Conservation (phyloP, 768 basidiomycete genomes). For the Phanerodontia chrysosporium region DNA sequence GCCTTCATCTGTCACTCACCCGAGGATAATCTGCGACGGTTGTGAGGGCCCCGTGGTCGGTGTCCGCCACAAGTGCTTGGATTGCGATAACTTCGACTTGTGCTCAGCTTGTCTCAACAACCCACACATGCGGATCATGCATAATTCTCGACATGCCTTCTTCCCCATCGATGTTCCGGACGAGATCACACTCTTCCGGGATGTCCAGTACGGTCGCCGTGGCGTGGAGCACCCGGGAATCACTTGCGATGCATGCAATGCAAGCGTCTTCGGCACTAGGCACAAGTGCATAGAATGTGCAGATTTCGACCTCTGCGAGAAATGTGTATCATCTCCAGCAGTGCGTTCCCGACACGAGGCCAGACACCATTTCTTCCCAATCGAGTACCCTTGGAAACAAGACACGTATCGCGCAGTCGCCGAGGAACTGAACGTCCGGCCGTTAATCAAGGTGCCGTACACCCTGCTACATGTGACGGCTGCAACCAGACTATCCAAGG, state of each 20-base stretch:
- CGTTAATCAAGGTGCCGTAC: not conserved
- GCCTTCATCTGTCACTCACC: slow-evolving; percentile 31
- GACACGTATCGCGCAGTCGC: not conserved
- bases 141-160: slow-evolving; percentile 11
- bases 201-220: not conserved
- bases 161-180: slow-evolving; percentile 11
- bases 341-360: not conserved
- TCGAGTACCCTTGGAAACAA: not conserved
- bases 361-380: slow-evolving; percentile 4
- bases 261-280: slow-evolving; percentile 56
- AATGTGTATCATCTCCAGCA: slow-evolving; percentile 41
- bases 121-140: slow-evolving; percentile 12
- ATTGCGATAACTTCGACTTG: slow-evolving; percentile 46
- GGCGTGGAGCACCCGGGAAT: slow-evolving; percentile 24
- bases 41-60: slow-evolving; percentile 60
- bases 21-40: slow-evolving; percentile 58
- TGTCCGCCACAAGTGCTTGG: slow-evolving; percentile 74
- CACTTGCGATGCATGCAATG: slow-evolving; percentile 60
- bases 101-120: slow-evolving; percentile 17
- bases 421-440: not conserved
- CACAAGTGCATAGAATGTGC: slow-evolving; percentile 83
- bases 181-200: not conserved
- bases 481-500: slow-evolving; percentile 54
- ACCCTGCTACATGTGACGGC: slow-evolving; percentile 46
- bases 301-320: slow-evolving; percentile 71